Evolutionary conservation across 257 asterid species (phyloP).

Genomic region (Penstemon newberryi): DNA sequence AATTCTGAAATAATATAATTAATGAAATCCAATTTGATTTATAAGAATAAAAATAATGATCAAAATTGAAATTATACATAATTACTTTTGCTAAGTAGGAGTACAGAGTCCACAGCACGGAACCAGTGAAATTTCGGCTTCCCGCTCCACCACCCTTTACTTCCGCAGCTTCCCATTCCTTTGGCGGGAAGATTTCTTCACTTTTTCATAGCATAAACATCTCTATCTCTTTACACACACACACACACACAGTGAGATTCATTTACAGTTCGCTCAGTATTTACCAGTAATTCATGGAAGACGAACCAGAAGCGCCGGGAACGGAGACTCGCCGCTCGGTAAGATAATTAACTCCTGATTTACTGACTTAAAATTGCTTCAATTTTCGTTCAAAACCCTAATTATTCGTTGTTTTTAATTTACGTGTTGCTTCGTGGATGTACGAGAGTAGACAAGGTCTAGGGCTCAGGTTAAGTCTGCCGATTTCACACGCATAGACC

Average conservation of each 20-base stretch:
- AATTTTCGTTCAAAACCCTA: conserved; percentile 25
- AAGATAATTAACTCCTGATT: conserved; percentile 30
- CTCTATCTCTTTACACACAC: not conserved
- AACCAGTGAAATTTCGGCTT: conserved; percentile 2
- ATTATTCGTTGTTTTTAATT: conserved; percentile 17
- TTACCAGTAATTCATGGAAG: conserved; percentile 49
- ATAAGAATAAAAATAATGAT: no score
- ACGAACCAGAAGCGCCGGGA: conserved; percentile 56
- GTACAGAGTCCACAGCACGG: not conserved
- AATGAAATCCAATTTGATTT: no score
- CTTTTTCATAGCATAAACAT: not conserved
- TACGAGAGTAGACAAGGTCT: conserved; percentile 65
- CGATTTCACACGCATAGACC: conserved; percentile 46
- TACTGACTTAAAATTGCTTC: not conserved
- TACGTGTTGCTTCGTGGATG: conserved; percentile 3
- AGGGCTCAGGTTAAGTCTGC: conserved; percentile 60
- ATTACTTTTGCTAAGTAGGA: not conserved
- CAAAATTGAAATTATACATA: no score
- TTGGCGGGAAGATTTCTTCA: conserved; percentile 42
- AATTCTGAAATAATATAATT: no score
- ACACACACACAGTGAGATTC: conserved; percentile 6
- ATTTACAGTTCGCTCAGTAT: not conserved
- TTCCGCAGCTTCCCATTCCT: conserved; percentile 10
- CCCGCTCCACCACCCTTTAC: conserved; percentile 21
- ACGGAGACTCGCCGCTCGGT: conserved; percentile 71